Evolutionary conservation across 805 yeast species (phyloP).

Genomic region (Saturnispora silvae): DNA sequence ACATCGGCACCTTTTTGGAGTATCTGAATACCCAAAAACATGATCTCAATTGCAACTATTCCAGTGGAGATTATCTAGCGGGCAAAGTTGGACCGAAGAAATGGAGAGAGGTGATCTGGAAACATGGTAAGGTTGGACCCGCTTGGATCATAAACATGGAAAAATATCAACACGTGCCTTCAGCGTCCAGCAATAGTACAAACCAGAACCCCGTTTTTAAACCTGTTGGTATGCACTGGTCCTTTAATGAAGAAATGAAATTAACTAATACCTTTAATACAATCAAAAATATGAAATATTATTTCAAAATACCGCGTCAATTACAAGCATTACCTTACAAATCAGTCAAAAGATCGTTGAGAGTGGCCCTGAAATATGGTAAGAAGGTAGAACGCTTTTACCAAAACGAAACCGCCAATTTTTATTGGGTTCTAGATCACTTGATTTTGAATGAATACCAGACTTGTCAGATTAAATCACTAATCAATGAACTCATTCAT

Average conservation of each 20-base stretch:
- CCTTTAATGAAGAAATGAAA: conserved; percentile 2
- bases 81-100: conserved; percentile 17
- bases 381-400: not conserved
- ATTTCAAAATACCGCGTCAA: conserved; percentile 21
- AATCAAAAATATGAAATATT: conserved; percentile 15
- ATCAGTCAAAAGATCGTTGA: conserved; percentile 13
- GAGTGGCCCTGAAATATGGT: conserved; percentile 12
- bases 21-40: no score
- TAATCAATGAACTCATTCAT: conserved; percentile 6
- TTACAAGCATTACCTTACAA: conserved; percentile 15
- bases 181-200: no score
- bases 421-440: conserved; percentile 12
- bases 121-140: conserved; percentile 15
- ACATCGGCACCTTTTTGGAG: no score
- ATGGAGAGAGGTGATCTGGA: conserved; percentile 12
- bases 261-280: conserved; percentile 10
- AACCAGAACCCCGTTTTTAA: no score
- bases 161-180: no score
- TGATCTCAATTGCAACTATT: no score
- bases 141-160: conserved; percentile 14
- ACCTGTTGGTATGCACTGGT: not conserved
- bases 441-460: conserved; percentile 11
- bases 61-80: conserved; percentile 17
- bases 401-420: not conserved
- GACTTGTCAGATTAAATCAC: conserved; percentile 1